Percentiles rank a stretch among this genome's conserved stretches.
These are phyloP conservation scores for Cudoniella acicularis DNA, from an alignment of 495 filamentous ascomycete genomes.

Conservation along the genomic window DNA sequence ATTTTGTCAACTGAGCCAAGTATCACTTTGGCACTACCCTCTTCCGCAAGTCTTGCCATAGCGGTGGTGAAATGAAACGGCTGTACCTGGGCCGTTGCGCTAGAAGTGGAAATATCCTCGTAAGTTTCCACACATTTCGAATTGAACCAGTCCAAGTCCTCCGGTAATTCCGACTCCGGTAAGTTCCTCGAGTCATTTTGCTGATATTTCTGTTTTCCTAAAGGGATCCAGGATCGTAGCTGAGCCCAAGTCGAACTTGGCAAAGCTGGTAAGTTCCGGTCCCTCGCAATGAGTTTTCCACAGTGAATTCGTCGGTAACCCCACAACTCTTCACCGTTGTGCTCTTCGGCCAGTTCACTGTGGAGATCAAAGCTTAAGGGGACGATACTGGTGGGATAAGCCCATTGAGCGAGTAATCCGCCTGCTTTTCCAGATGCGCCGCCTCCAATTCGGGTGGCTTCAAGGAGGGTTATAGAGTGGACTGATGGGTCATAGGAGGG, in stretches of 20 bases:
- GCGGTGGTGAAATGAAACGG: slow-evolving; percentile 86
- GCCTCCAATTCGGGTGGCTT: slow-evolving; percentile 83
- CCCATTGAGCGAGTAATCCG: slow-evolving; percentile 88
- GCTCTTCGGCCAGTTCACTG: slow-evolving; percentile 72
- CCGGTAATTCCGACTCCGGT: slow-evolving; percentile 55
- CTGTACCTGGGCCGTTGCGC: slow-evolving; percentile 90
- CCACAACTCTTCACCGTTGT: slow-evolving; percentile 77
- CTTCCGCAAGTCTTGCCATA: slow-evolving; percentile 73
- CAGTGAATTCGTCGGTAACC: slow-evolving; percentile 82
- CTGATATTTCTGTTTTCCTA: background rate
- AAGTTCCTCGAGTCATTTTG: slow-evolving; percentile 1
- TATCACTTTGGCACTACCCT: slow-evolving; percentile 68
- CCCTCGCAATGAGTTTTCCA: slow-evolving; percentile 38
- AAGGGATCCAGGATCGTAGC: background rate
- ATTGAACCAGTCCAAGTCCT: slow-evolving; percentile 84
- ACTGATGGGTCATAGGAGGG: slow-evolving; percentile 70
- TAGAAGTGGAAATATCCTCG: slow-evolving; percentile 74
- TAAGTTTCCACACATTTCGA: slow-evolving; percentile 64
- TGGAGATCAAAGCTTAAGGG: slow-evolving; percentile 82
- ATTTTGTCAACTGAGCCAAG: slow-evolving; percentile 67
- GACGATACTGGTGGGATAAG: slow-evolving; percentile 80
- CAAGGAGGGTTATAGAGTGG: slow-evolving; percentile 79
- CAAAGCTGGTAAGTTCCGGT: background rate
- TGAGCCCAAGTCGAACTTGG: background rate
- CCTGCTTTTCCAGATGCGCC: slow-evolving; percentile 94